phyloP scores from a whole-genome alignment of 1,284 basidiomycete species.

The Irpex sp. region DNA sequence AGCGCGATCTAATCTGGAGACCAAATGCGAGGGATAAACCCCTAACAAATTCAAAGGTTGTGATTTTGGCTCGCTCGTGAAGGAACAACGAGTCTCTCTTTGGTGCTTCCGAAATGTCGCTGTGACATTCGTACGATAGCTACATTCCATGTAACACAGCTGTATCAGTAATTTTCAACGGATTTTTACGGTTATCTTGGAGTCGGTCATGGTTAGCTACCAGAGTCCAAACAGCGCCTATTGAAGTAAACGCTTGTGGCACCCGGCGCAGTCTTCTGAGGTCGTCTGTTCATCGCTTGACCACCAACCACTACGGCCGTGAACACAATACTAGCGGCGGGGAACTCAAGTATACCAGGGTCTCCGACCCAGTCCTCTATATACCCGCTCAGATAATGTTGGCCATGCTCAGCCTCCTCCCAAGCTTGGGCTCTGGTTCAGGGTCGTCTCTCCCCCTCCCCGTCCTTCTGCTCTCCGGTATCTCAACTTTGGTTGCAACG shows the following conservation, averaged over 20 bases:
- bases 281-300: not conserved
- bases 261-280: not conserved
- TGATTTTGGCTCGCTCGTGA: no score
- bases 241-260: not conserved
- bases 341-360: not conserved
- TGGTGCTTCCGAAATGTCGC: no score
- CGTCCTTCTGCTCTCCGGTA: conserved; percentile 59
- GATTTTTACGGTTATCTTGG: no score
- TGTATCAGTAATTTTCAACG: no score
- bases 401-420: conserved; percentile 2
- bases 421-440: conserved; percentile 29
- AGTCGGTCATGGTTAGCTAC: no score
- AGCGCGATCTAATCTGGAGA: no score
- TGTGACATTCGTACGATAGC: no score
- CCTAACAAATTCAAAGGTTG: no score
- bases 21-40: no score
- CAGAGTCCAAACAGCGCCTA: no score
- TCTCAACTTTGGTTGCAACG: conserved; percentile 68
- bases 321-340: not conserved
- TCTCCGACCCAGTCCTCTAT: not conserved
- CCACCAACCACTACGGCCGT: not conserved
- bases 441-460: conserved; percentile 40
- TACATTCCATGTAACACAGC: no score
- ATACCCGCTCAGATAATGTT: not conserved
- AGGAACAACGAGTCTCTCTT: no score